Evolutionary conservation across 2,329 filamentous ascomycete species (phyloP).

Genomic region (Achaetomium macrosporum): DNA sequence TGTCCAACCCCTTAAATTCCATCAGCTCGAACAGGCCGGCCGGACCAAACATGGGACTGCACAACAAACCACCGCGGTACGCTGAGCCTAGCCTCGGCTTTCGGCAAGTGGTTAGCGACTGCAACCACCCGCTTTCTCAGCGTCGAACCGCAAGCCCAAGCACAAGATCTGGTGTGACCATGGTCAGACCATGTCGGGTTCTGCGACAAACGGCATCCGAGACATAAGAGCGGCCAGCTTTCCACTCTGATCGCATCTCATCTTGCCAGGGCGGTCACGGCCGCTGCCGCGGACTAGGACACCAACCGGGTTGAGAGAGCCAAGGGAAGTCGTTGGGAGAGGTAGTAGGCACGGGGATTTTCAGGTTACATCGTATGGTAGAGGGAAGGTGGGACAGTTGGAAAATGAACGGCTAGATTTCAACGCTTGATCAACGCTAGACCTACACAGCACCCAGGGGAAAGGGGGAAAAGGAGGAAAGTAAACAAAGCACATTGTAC

Average conservation of each 20-base stretch:
- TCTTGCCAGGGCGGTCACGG: neutral
- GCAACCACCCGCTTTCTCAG: neutral
- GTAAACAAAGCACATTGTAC: no score
- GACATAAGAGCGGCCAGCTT: neutral
- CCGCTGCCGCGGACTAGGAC: neutral
- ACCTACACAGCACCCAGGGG: no score
- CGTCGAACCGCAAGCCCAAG: neutral
- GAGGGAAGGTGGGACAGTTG: no score
- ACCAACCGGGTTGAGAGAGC: neutral
- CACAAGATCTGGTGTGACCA: slow-evolving; percentile 14
- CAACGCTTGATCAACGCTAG: no score
- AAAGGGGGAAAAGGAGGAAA: no score
- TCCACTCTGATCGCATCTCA: neutral
- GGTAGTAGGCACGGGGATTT: no score
- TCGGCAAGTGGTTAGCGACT: neutral
- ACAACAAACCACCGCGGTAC: neutral
- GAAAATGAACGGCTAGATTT: no score
- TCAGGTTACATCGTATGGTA: no score
- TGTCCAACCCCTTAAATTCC: neutral
- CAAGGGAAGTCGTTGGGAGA: neutral
- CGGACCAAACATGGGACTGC: neutral
- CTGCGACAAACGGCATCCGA: slow-evolving; percentile 10
- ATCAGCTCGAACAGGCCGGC: neutral
- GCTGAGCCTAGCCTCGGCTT: neutral
- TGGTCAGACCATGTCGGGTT: neutral